phyloP scores from a whole-genome alignment of 2,329 filamentous ascomycete species.

The Alternaria viburni region DNA sequence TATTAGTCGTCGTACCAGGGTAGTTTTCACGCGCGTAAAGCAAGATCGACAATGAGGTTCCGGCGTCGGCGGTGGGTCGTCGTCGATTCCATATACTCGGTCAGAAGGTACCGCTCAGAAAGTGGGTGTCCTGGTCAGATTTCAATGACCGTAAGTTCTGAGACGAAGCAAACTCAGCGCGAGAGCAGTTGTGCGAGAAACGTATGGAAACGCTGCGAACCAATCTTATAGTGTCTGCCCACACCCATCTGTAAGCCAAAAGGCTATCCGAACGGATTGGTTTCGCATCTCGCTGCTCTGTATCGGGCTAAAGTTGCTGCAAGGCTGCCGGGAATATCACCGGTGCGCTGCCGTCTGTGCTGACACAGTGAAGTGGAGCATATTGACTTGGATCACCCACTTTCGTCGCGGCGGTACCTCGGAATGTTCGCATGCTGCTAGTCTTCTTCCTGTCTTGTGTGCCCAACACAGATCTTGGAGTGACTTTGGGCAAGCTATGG shows the following conservation, averaged over 20 bases:
- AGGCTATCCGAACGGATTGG: slow-evolving; percentile 16
- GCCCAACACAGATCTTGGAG: slow-evolving; percentile 38
- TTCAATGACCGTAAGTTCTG: slow-evolving; percentile 24
- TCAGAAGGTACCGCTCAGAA: slow-evolving; percentile 33
- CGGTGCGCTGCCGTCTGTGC: slow-evolving; percentile 24
- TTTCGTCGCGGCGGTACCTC: slow-evolving; percentile 35
- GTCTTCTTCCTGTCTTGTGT: slow-evolving; percentile 38
- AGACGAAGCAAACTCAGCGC: slow-evolving; percentile 13
- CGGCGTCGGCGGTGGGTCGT: slow-evolving; percentile 25
- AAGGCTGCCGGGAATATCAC: slow-evolving; percentile 19
- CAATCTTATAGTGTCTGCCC: slow-evolving; percentile 27
- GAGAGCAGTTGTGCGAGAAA: slow-evolving; percentile 12
- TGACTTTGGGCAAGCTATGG: slow-evolving; percentile 38
- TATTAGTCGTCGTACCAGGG: slow-evolving; percentile 66
- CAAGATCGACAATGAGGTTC: slow-evolving; percentile 33
- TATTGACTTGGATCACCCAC: slow-evolving; percentile 27
- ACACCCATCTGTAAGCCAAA: slow-evolving; percentile 16
- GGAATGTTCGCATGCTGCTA: slow-evolving; percentile 42
- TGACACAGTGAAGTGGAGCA: slow-evolving; percentile 17
- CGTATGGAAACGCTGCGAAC: slow-evolving; percentile 21
- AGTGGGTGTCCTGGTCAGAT: slow-evolving; percentile 28
- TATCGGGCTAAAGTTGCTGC: slow-evolving; percentile 9
- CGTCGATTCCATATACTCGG: slow-evolving; percentile 31
- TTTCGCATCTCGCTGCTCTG: slow-evolving; percentile 22
- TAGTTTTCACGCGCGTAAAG: slow-evolving; percentile 39